A percentile compares a stretch with the other conserved stretches of the same genome.
Evolutionary conservation across 2,329 filamentous ascomycete species (phyloP).

Genomic region (Monosporascus sp.): DNA sequence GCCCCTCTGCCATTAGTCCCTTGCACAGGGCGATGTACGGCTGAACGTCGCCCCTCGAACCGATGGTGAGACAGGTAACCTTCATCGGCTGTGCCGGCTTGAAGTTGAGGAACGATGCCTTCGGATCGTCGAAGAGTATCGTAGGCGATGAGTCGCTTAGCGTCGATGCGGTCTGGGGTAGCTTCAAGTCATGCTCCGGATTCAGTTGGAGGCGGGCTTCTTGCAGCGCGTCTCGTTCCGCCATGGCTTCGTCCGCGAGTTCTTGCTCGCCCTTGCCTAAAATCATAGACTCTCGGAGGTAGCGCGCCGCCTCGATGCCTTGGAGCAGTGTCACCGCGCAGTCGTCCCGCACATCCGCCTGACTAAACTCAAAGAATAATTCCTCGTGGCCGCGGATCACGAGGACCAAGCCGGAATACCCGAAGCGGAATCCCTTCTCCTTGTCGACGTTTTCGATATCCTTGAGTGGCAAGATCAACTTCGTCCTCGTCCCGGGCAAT

Average conservation of each 20-base stretch:
- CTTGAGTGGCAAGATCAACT: conserved; percentile 82
- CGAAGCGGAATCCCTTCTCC: conserved; percentile 89
- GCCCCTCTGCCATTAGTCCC: conserved; percentile 79
- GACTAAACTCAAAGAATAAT: conserved; percentile 89
- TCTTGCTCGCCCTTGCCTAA: conserved; percentile 64
- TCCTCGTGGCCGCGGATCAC: conserved; percentile 93
- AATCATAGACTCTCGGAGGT: conserved; percentile 63
- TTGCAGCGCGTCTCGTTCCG: conserved; percentile 75
- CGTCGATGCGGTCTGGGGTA: conserved; percentile 40
- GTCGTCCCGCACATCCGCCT: conserved; percentile 75
- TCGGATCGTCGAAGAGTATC: conserved; percentile 83
- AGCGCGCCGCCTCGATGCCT: conserved; percentile 66
- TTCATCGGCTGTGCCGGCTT: conserved; percentile 74
- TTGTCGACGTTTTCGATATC: conserved; percentile 93
- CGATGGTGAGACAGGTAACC: conserved; percentile 92
- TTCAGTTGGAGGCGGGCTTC: conserved; percentile 59
- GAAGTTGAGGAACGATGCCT: conserved; percentile 84
- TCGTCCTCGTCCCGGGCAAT: conserved; percentile 82
- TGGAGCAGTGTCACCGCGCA: conserved; percentile 78
- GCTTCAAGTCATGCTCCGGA: conserved; percentile 43
- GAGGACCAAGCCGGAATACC: conserved; percentile 86
- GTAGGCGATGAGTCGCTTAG: conserved; percentile 53
- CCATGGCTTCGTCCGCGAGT: conserved; percentile 67
- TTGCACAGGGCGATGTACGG: conserved; percentile 97
- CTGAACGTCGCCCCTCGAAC: conserved; percentile 91